Base-by-base conservation (phyloP, 2,329 filamentous ascomycete species). In the Penicillium sp. region DNA sequence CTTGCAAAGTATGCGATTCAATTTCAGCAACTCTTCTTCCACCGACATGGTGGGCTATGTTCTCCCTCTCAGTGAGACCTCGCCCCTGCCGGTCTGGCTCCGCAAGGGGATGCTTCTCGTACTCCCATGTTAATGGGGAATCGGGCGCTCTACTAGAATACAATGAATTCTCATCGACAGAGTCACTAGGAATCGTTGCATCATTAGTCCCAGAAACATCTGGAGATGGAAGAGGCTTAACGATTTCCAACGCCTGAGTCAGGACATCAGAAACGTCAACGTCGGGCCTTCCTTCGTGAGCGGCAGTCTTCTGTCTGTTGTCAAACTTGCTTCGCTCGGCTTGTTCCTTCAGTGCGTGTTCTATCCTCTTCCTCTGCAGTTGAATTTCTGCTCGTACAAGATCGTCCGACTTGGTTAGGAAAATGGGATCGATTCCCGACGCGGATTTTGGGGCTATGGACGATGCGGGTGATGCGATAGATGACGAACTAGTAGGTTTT, bases 141-240 rank as follows among this genome's bases (percentile, higher is more conserved):
- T 92, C 89, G 78, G 92, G 87, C 61, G 82, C 83, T 77, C 88
- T 90, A 75, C 92, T 97, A 63, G 93, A 97, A 79, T 97, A 97
- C 74, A 96, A 96, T 42, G 91, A 94, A 69, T 95, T 91, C 71
- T 95, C 88, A 75, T 97, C 91, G 76, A 91, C 90, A 35, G 90
- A 94, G 72, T 93, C 90, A 81, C 81, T 89, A 68, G 83, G 81
- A 71, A 85, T 84, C 67, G 79, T 79, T 73, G 86, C 79, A 64
- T 79, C 79, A 76, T 83, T 82, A 79, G 79, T 78, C 58, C 74
- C 70, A 60, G 74, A 69, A 38, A 63, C 74, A 70, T 80, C 74
- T 65, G 83, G 74, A 62, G 80, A 77, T 66, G 87, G 83, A 64
- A 86, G 79, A 56, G 85, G 85, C 71, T 87, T 85, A 68, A 91